A percentile compares a stretch with the other conserved stretches of the same genome.
phyloP scores from a whole-genome alignment of 2,329 filamentous ascomycete genomes.

The Phialocephala subalpina region DNA sequence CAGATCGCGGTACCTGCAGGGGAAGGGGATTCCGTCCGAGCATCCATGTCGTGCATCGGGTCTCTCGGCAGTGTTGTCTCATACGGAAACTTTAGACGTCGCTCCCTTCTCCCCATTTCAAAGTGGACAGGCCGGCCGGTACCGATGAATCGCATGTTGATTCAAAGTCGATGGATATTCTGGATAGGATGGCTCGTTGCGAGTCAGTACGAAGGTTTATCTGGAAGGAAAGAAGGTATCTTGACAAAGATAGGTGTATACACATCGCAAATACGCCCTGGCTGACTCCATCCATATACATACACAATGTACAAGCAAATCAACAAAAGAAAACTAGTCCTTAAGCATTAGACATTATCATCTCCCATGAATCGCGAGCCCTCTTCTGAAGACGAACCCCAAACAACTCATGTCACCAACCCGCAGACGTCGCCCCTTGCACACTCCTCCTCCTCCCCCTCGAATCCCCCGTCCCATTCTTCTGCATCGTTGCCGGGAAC shows the following conservation, averaged over 20 bases:
- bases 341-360: neutral
- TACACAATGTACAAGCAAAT: neutral
- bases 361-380: neutral
- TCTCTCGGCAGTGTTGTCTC: no score
- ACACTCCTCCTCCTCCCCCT: neutral
- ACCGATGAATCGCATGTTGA: no score
- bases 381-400: neutral
- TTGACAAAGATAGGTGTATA: conserved; percentile 1
- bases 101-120: no score
- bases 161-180: no score
- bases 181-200: no score
- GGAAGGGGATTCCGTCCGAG: neutral
- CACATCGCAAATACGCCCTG: neutral
- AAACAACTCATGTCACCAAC: neutral
- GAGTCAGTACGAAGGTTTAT: no score
- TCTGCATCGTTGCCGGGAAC: neutral
- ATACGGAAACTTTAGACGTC: no score
- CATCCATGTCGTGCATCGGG: no score
- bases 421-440: no score
- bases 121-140: no score
- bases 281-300: no score
- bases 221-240: neutral
- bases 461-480: neutral
- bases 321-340: neutral
- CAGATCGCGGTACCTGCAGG: neutral